Evolutionary conservation across 2,329 filamentous ascomycete genomes (phyloP).

Genomic region (Berkeleyomyces rouxiae): DNA sequence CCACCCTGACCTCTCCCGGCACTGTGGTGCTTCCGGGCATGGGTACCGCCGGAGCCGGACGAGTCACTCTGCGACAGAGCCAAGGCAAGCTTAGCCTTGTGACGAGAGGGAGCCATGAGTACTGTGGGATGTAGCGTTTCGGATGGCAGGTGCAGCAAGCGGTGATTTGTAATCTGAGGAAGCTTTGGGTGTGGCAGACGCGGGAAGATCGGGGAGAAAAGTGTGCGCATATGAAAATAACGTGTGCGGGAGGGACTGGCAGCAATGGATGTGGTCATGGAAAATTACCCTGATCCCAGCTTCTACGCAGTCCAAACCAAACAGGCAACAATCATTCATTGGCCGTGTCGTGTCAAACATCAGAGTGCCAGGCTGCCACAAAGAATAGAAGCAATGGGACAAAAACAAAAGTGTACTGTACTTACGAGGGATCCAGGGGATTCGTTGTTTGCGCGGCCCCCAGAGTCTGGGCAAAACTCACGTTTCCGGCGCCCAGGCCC

Average conservation of each 20-base stretch:
- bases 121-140: neutral
- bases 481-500: conserved; percentile 32
- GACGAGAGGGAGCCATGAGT: neutral
- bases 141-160: neutral
- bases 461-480: conserved; percentile 51
- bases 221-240: too few relatives aligned
- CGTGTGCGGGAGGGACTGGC: too few relatives aligned
- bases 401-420: neutral
- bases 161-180: neutral
- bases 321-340: too few relatives aligned
- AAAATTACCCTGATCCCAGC: too few relatives aligned
- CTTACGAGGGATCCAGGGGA: conserved; percentile 48
- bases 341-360: too few relatives aligned
- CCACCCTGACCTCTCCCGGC: neutral
- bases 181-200: neutral
- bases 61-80: neutral
- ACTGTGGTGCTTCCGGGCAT: neutral
- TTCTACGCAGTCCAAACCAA: too few relatives aligned
- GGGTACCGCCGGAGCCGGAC: neutral
- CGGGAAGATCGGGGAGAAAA: neutral
- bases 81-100: neutral
- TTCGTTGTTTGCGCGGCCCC: conserved; percentile 45
- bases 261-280: too few relatives aligned
- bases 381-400: neutral
- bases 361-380: too few relatives aligned